phyloP scores from a whole-genome alignment of 164 flowering plant species.

The grape (Vitis vinifera) region DNA sequence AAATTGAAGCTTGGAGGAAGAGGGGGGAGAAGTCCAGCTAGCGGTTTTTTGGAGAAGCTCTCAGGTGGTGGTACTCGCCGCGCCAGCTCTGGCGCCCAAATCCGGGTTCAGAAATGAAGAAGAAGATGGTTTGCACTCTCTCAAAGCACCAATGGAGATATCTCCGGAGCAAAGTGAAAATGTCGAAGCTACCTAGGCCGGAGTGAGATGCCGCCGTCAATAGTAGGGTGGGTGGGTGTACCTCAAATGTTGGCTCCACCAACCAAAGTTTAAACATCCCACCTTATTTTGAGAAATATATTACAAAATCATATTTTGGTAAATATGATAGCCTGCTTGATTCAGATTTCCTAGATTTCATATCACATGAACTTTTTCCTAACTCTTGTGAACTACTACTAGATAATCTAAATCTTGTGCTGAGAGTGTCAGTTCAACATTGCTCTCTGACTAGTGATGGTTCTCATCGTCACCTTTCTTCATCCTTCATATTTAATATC shows the following conservation, averaged over 20 bases:
- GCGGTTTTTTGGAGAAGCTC: too few species aligned
- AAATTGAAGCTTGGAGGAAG: too few species aligned
- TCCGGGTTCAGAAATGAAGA: too few species aligned
- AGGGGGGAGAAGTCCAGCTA: too few species aligned
- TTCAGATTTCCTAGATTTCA: conserved; percentile 40
- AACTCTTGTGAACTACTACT: conserved; percentile 27
- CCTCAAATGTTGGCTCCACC: neutral
- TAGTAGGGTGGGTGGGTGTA: conserved; percentile 4
- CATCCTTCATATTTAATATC: conserved; percentile 40
- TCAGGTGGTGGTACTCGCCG: too few species aligned
- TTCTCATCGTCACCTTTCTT: conserved; percentile 73
- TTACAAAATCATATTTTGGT: conserved; percentile 48
- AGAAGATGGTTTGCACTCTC: too few species aligned
- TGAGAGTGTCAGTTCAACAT: conserved; percentile 28
- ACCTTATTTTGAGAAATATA: conserved; percentile 26
- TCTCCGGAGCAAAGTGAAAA: too few species aligned
- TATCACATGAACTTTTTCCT: conserved; percentile 26
- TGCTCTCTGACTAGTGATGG: conserved; percentile 75
- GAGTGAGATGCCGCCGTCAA: too few species aligned
- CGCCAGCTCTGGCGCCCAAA: too few species aligned
- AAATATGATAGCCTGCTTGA: conserved; percentile 39
- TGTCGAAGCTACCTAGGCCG: too few species aligned
- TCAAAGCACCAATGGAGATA: too few species aligned
- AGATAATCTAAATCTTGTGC: conserved; percentile 11
- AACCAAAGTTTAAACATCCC: neutral